A percentile compares a stretch with the other conserved stretches of the same genome.
These are phyloP conservation scores for Oryza meridionalis DNA, from an alignment of 176 grass and related monocot genomes.

Conservation along the genomic window DNA sequence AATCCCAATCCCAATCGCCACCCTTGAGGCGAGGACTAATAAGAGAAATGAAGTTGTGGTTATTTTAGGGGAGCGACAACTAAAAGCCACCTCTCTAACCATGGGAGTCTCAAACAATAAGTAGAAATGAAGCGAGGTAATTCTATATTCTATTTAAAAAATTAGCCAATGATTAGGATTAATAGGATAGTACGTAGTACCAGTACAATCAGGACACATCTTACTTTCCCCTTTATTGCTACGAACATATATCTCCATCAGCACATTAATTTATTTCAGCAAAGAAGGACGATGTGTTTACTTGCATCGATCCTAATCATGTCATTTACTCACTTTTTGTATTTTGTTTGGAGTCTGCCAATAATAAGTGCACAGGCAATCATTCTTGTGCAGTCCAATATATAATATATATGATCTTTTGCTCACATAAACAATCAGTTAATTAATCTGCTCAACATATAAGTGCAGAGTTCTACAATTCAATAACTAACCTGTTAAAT, in stretches of 20 bases:
- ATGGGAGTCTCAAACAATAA: too few relatives aligned
- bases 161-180: constrained; percentile 22
- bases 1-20: too few relatives aligned
- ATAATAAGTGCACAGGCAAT: constrained; percentile 44
- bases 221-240: constrained; percentile 39
- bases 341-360: constrained; percentile 25
- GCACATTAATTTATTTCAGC: constrained; percentile 33
- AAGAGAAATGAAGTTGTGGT: too few relatives aligned
- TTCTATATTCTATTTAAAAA: neutral
- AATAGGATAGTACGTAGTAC: neutral
- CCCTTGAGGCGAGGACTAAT: too few relatives aligned
- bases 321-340: constrained; percentile 31
- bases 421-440: neutral
- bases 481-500: neutral
- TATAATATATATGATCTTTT: constrained; percentile 2
- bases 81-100: too few relatives aligned
- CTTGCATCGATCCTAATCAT: constrained; percentile 24
- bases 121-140: neutral
- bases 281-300: constrained; percentile 7
- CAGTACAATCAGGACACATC: constrained; percentile 24
- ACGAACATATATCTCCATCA: constrained; percentile 36
- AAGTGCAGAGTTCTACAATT: neutral
- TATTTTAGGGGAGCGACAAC: too few relatives aligned
- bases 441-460: neutral
- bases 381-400: constrained; percentile 28